Evolutionary conservation across 345 rosid species (phyloP), one percentile per base, ranked within the genome.

Genomic region (Turnera subulata): DNA sequence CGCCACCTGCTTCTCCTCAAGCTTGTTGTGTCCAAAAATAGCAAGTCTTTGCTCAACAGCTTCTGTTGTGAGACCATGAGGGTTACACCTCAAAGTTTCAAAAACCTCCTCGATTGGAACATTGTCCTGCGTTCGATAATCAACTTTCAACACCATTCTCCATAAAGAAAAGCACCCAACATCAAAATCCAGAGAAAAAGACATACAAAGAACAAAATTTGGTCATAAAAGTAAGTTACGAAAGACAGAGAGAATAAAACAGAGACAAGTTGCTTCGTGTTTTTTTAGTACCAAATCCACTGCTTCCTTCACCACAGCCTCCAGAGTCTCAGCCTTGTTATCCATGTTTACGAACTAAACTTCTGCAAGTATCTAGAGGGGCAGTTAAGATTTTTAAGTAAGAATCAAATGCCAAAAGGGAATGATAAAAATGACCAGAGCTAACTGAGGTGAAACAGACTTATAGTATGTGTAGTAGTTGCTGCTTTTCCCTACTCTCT

Each of bases 251-350:
- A 12, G 17, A 40, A 0, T 46, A 53, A 54, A 45, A 62, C 12
- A 64, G 46, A 59, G 47, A 45, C 0, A 38, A 48, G 59, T 61
- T 54, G 59, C 63, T 62, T 59, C 45, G 56, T 64, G 66, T n/a
- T 42, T 10, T 4, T 42, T 13, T 42, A 42, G 7, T 13, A 42
- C n/a, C 45, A 42, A 42, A 42, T 42, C n/a, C 89, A 20, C 84
- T 74, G 25, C 82, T 83, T 77, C 88, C 88, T 50, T 74, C 45
- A 16, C 15, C 45, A 42, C 45, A 42, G 16, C 45, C 7, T 42
- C 45, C 45, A 42, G 12, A 13, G 45, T 42, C 12, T 42, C 45
- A 42, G 15, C n/a, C 45, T 42, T 42, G 7, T 13, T 15, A 5
- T 13, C 45, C 45, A 42, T 42, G 13, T 42, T 16, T 4, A 42